Base-by-base conservation (phyloP, 768 basidiomycete genomes). In the Trametes maxima region DNA sequence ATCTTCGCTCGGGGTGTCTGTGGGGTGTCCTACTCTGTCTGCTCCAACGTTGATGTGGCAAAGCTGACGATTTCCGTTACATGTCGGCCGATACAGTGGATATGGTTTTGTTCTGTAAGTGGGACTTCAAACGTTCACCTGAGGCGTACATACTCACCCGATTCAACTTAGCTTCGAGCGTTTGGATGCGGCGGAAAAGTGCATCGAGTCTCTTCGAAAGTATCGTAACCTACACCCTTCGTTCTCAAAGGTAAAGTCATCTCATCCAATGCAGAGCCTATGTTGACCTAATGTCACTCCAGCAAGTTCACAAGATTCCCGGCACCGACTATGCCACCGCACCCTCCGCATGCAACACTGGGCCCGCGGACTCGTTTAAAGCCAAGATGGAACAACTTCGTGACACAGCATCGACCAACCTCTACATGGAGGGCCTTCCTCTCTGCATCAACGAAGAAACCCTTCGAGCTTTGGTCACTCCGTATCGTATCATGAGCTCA, bases 401-500 rank as follows among this genome's bases (percentile, higher is more conserved):
- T 60, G 90, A 92, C 69, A 75, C 75, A 50, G 70, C 69, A 16
- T 90, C 89, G 54, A 91, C 89, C 17, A 92, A 92, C 72, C 72
- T 93, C 62, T 93, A 93, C 73, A 85, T 93, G 72, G 90, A 93
- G 73, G 89, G 90, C 78, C 78, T 92, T 40, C 90, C 90, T 1
- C 66, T 91, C 63, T 85, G 81, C 63, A 85, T 86, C 65, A 86
- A 90, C 56, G 88, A 87, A 65, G 77, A 81, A 83, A 87, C 86
- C 24, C 79, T 93, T 33, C 70, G 79, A 1, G 83, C 84, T 6
- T 79, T 93, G 40, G 82, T 92, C n/a, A 75, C 79, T 0, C 91
- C 91, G 1, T 79, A 90, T 72, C 75, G 80, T 50, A 90, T 93
- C 64, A 86, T 83, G 71, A 89, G 88, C 68, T 88, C 84, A 65